Base-by-base conservation (phyloP, 805 yeast genomes). In the Candida maris region DNA sequence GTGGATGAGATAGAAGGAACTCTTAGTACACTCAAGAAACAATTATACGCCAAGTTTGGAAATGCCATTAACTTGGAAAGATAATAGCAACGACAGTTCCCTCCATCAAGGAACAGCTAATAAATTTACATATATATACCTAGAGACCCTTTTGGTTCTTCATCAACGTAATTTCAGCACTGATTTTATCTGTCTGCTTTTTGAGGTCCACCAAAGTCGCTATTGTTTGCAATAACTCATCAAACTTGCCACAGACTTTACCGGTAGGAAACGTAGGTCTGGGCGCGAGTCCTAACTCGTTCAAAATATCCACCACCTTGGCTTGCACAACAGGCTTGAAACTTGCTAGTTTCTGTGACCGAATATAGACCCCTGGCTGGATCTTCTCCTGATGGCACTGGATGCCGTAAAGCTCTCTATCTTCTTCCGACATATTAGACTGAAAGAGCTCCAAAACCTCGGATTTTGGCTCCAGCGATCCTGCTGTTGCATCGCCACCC, bases 261-360 rank as follows among this genome's bases (percentile, higher is more conserved):
- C 81, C 77, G 0, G 97, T 85, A 4, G 95, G 91, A 81, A 93
- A 81, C 2, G 81, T 80, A 1, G 97, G 97, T 46, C 82, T 81
- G 4, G 79, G 63, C 0, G 96, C 82, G 7, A 93, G 62, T 3
- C 81, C 88, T 41, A 93, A 61, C 53, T 93, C 98, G 38, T 81
- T 83, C 41, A 91, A 61, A 8, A 79, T 70, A 13, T 75, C 73
- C 19, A 63, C 58, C 6, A 82, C 75, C 52, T 77, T 80, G 18
- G 74, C 67, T 48, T 82, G 88, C 6, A 80, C 66, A 26, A 83
- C 79, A 3, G 95, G 91, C 50, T 88, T 88, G 53, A 81, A 77
- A 1, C 85, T 76, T 1, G 89, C 74, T 35, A 87, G 75, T 54
- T 85, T 84, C 3, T 83, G 65, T 0, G 97, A 87, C 44, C 98